Evolutionary conservation across 208 protist genomes (phyloP), one percentile per base, ranked within the genome.

Genomic region (Jaenimonas drosophilae): DNA sequence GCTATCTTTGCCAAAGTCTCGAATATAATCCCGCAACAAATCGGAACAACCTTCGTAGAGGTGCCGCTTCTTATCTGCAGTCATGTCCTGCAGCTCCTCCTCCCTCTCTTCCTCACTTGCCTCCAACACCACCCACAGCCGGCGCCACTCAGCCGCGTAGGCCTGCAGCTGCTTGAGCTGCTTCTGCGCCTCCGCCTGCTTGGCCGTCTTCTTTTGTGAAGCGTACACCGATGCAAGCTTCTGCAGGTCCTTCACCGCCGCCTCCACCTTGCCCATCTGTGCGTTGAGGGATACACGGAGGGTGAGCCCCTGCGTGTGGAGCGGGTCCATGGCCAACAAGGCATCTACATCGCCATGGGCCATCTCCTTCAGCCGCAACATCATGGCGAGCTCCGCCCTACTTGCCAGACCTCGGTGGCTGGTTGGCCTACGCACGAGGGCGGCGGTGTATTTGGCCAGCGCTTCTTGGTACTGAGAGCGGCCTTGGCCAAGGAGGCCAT

Each of bases 361-460:
- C 12, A 58, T 45, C 6, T 49, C 41, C 7, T 59, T 41, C 49
- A 72, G 48, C 1, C 74, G 68, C 68, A 85, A 66, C 52, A 89
- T 76, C 2, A 56, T 73, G 21, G 81, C 64, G 0, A 94, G 54
- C 55, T 90, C 70, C 3, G 86, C 86, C 1, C 86, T 74, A 41
- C 81, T 88, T 54, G 69, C 90, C 9, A 90, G 43, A 9, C 59
- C 81, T 9, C 81, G 80, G 43, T 70, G 54, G 44, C 65, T 91
- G 1, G 33, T 27, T 2, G 77, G 75, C 38, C 67, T 67, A 9
- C 74, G 69, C 0, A 77, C 34, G 7, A 89, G 58, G 0, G 73
- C 81, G 46, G 70, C 73, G 0, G 81, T 91, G 49, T 91, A 94
- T 55, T 89, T 88, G 19, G 69, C 66, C n/a, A 94, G 51, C 16